Conservation (phyloP, 1,284 basidiomycete genomes). For the Gomphus bonarii region DNA sequence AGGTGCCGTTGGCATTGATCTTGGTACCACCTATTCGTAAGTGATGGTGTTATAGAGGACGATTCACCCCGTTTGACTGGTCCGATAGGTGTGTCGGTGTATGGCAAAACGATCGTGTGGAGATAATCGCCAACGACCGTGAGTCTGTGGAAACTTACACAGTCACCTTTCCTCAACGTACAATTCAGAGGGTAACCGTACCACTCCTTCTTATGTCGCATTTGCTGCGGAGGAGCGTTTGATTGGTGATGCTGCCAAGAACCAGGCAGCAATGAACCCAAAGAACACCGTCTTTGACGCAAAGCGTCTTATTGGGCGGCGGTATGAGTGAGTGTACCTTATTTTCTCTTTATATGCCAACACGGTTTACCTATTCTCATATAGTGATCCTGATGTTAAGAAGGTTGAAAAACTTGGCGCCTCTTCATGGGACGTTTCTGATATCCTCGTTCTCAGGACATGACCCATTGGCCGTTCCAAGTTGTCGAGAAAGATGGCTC, state of each 20-base stretch:
- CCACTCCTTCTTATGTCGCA: constrained; percentile 98
- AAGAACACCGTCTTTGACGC: constrained; percentile 94
- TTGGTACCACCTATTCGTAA: constrained; percentile 86
- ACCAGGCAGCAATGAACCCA: constrained; percentile 95
- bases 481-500: constrained; percentile 91
- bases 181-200: constrained; percentile 90
- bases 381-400: constrained; percentile 76
- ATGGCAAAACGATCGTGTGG: constrained; percentile 98
- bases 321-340: constrained; percentile 65
- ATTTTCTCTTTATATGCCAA: constrained; percentile 7
- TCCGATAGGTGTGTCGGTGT: constrained; percentile 79
- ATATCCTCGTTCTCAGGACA: constrained; percentile 41
- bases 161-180: neutral
- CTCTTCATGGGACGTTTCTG: neutral
- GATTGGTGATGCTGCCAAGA: constrained; percentile 99
- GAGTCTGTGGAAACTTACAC: constrained; percentile 23
- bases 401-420: constrained; percentile 38
- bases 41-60: constrained; percentile 21
- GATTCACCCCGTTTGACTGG: constrained; percentile 2
- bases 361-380: constrained; percentile 14
- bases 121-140: constrained; percentile 97
- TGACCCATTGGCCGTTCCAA: constrained; percentile 91
- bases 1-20: constrained; percentile 93
- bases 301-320: constrained; percentile 94
- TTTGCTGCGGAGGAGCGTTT: constrained; percentile 97